These are phyloP conservation scores for Pseudozyma hubeiensis DNA, from an alignment of 1,284 basidiomycete genomes.

Conservation along the genomic window DNA sequence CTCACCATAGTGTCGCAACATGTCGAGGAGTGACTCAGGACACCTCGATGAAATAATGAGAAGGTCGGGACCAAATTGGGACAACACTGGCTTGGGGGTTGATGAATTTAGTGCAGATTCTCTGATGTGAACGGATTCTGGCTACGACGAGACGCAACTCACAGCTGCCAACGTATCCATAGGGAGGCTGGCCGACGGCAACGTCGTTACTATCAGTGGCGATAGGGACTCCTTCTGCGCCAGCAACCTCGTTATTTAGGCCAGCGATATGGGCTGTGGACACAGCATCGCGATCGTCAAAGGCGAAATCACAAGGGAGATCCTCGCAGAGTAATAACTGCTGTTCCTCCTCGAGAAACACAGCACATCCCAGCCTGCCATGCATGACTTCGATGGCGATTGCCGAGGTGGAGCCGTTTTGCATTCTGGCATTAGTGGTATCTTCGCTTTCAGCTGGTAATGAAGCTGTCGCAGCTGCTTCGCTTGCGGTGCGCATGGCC, in stretches of 20 bases:
- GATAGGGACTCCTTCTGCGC: neutral
- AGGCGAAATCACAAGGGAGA: constrained; percentile 29
- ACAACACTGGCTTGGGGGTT: constrained; percentile 19
- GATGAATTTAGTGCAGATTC: too few relatives aligned
- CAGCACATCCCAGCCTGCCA: constrained; percentile 28
- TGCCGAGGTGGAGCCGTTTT: constrained; percentile 6
- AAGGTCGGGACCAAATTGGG: constrained; percentile 33
- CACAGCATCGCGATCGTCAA: constrained; percentile 1
- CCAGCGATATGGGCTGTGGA: neutral
- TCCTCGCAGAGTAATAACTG: constrained; percentile 48
- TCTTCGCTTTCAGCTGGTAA: neutral
- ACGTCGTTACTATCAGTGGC: neutral
- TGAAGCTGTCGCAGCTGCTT: constrained; percentile 8
- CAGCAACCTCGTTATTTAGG: neutral
- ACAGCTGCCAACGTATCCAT: constrained; percentile 29
- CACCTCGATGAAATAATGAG: constrained; percentile 33
- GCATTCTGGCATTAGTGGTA: neutral
- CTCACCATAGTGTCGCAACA: constrained; percentile 27
- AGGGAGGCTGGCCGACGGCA: constrained; percentile 8
- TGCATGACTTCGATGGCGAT: constrained; percentile 31
- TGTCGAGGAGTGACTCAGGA: constrained; percentile 16
- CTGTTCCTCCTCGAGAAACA: constrained; percentile 33
- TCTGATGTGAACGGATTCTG: too few relatives aligned
- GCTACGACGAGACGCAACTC: constrained; percentile 1
- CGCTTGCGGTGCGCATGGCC: constrained; percentile 9